Conservation (phyloP, 148 eudicot genomes). For the Cornus florida region DNA sequence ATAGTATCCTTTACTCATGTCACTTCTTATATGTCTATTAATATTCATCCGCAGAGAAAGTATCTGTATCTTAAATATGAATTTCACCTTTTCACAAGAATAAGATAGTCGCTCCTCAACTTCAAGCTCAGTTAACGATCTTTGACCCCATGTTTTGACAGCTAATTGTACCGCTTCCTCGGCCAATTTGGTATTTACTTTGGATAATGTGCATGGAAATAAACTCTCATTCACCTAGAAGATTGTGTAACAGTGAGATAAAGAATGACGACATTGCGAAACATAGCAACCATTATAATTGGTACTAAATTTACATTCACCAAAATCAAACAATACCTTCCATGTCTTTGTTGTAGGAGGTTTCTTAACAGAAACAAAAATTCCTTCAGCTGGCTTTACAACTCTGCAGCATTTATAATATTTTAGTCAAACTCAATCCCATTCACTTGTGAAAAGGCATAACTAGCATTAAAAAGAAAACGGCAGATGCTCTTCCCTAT, state of each 20-base stretch:
- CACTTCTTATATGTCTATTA: neutral
- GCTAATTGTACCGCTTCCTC: slow-evolving; percentile 90
- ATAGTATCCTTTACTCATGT: neutral
- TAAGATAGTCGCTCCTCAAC: slow-evolving; percentile 93
- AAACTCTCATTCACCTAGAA: slow-evolving; percentile 86
- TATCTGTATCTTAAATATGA: slow-evolving; percentile 8
- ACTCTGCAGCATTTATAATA: slow-evolving; percentile 58
- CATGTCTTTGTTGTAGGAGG: slow-evolving; percentile 69
- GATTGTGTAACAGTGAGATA: slow-evolving; percentile 9
- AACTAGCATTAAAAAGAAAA: neutral
- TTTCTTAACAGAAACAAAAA: slow-evolving; percentile 81
- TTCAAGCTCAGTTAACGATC: slow-evolving; percentile 90
- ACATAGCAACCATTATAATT: neutral
- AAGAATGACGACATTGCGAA: neutral
- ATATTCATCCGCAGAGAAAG: neutral
- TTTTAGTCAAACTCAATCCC: neutral
- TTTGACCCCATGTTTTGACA: slow-evolving; percentile 79
- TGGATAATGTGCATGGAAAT: slow-evolving; percentile 79
- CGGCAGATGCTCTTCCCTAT: neutral
- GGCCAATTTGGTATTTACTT: slow-evolving; percentile 49
- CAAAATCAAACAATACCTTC: slow-evolving; percentile 64
- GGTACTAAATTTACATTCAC: slow-evolving; percentile 13
- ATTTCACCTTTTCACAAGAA: slow-evolving; percentile 90
- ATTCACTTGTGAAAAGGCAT: no score
- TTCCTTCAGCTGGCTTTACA: slow-evolving; percentile 83